Base-by-base conservation (phyloP, 1,284 basidiomycete species). In the Wallemia ichthyophaga region DNA sequence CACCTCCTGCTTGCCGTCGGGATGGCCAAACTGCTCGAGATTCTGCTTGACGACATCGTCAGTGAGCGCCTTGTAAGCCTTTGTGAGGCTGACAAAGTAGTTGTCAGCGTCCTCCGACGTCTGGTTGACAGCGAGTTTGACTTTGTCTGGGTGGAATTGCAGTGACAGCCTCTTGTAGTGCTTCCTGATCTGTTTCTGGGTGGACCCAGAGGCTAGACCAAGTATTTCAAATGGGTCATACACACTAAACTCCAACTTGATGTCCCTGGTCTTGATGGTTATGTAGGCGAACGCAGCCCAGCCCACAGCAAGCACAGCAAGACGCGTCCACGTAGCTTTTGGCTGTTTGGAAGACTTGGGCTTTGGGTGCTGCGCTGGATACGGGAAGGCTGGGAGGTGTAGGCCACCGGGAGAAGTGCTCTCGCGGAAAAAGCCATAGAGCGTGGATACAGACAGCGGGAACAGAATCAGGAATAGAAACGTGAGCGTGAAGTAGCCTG, bases 221-320 rank as follows among this genome's bases (percentile, higher is more conserved):
- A 99, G 76, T 65, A 98, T 92, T 66, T 88, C 81, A 65, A 92
- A 98, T 0, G 94, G 94, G 69, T 98, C 80, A 69, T 96, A 99
- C 2, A 89, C 71, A 62, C 79, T 81, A 70, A 73, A 79, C 55
- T 83, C 81, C 48, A 66, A 62, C 64, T 75, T 72, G 62, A 78
- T 71, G 63, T 74, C 74, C n/a, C 77, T 73, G 58, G 80, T 78
- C 66, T 77, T 76, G 69, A 81, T 81, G 7, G 73, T 76, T 58
- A 92, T 71, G 66, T 76, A 80, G 13, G 72, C 80, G 60, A 89
- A 79, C 1, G 79, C 62, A 1, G 74, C 71, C 89, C 89, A 96
- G 59, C 87, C 87, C 19, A 74, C 68, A 26, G 79, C 62, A 15
- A 91, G 71, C 33, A 83, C 69, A 15, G 78, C 65, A 2, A 24